Conservation (phyloP, 2,329 filamentous ascomycete species). For the Alternaria ventricosa region DNA sequence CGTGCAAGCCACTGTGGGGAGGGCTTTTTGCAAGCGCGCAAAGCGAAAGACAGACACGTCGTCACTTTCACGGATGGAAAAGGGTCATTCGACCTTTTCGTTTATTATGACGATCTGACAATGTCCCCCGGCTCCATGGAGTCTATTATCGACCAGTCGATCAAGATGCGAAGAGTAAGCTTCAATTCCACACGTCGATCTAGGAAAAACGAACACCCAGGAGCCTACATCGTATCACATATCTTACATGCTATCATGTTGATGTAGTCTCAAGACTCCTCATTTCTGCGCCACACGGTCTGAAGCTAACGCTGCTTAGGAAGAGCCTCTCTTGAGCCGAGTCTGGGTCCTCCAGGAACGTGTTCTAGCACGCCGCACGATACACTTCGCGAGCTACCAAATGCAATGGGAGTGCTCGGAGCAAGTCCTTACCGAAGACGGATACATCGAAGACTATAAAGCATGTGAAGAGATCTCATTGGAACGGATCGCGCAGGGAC, state of each 20-base stretch:
- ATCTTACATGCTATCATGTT: neutral
- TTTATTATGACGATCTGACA: conserved; percentile 1
- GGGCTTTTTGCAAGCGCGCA: conserved; percentile 2
- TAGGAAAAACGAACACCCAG: too few species aligned
- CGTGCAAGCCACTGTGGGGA: conserved; percentile 3
- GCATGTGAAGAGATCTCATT: neutral
- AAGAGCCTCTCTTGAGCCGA: conserved; percentile 1
- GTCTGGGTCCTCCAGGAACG: conserved; percentile 13
- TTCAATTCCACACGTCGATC: too few species aligned
- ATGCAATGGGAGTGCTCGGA: conserved; percentile 16
- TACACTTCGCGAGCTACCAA: conserved; percentile 10
- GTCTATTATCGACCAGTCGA: neutral
- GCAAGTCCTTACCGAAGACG: neutral
- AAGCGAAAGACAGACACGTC: neutral
- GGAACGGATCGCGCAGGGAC: neutral
- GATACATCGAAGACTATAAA: neutral
- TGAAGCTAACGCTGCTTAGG: neutral
- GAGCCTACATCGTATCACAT: too few species aligned
- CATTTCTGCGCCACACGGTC: too few species aligned
- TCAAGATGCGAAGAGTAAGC: neutral
- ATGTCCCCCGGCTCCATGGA: conserved; percentile 1
- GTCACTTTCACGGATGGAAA: neutral
- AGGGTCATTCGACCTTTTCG: conserved; percentile 2
- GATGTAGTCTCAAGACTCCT: too few species aligned
- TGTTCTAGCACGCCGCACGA: neutral